These are phyloP conservation scores for Ogataea saltuana DNA, from an alignment of 805 yeast genomes.

Conservation along the genomic window DNA sequence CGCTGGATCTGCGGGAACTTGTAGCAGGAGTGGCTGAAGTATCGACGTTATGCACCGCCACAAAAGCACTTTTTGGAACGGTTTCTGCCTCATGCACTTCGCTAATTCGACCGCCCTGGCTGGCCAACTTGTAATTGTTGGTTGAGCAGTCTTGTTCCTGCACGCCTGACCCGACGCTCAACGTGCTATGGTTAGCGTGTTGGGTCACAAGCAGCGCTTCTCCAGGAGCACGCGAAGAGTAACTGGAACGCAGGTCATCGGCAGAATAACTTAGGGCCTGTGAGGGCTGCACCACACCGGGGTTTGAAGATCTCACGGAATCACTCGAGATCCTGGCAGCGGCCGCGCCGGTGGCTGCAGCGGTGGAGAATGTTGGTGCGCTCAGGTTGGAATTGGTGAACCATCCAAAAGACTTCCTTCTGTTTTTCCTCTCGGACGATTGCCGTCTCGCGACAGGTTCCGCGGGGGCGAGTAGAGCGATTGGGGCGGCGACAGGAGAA, in stretches of 20 bases:
- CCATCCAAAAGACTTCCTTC: slow-evolving; percentile 30
- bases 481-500: no score
- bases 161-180: slow-evolving; percentile 2
- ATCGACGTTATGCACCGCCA: neutral
- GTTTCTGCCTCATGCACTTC: slow-evolving; percentile 5
- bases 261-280: slow-evolving; percentile 11
- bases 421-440: slow-evolving; percentile 10
- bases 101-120: neutral
- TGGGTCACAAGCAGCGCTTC: neutral
- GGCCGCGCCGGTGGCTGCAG: slow-evolving; percentile 1
- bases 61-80: slow-evolving; percentile 1
- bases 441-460: slow-evolving; percentile 1
- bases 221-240: neutral
- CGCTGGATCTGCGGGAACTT: no score
- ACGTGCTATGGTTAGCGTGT: slow-evolving; percentile 1
- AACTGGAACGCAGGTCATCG: slow-evolving; percentile 7
- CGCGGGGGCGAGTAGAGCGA: neutral
- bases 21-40: neutral
- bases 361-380: slow-evolving; percentile 16
- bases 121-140: slow-evolving; percentile 10
- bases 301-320: neutral
- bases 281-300: neutral
- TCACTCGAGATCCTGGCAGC: neutral
- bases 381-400: slow-evolving; percentile 24
- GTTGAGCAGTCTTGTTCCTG: neutral